These are phyloP conservation scores for Starmera amethionina DNA, from an alignment of 805 yeast species.

Conservation along the genomic window DNA sequence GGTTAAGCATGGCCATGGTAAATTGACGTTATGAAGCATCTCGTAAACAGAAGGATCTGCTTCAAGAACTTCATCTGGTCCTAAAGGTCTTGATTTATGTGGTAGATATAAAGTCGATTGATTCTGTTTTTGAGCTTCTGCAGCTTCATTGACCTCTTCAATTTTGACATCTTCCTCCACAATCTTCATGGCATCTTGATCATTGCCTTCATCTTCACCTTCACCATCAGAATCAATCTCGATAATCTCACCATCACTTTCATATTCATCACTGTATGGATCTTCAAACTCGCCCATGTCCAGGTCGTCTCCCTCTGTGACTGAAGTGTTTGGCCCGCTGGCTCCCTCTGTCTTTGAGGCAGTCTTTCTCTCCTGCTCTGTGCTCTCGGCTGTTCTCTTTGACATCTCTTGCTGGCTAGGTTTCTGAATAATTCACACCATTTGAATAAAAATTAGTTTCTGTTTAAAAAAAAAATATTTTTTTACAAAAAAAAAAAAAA, in stretches of 20 bases:
- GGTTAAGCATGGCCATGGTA: slow-evolving; percentile 97
- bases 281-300: slow-evolving; percentile 84
- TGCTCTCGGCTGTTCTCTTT: slow-evolving; percentile 17
- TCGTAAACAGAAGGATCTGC: slow-evolving; percentile 95
- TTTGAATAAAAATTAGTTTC: not conserved
- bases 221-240: slow-evolving; percentile 62
- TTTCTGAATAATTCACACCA: not conserved
- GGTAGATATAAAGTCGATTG: slow-evolving; percentile 65
- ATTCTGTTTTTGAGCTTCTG: slow-evolving; percentile 25
- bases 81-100: slow-evolving; percentile 79
- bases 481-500: not conserved
- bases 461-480: not conserved
- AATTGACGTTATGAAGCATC: slow-evolving; percentile 87
- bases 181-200: slow-evolving; percentile 23
- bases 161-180: too few species aligned
- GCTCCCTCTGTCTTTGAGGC: slow-evolving; percentile 10
- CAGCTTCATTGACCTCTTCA: slow-evolving; percentile 23
- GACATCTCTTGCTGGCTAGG: slow-evolving; percentile 11
- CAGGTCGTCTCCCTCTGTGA: slow-evolving; percentile 27
- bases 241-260: slow-evolving; percentile 82
- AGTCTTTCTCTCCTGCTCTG: slow-evolving; percentile 12
- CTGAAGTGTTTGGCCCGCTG: slow-evolving; percentile 9
- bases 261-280: slow-evolving; percentile 84
- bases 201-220: slow-evolving; percentile 29
- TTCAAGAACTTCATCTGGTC: slow-evolving; percentile 91